Evolutionary conservation across 164 flowering plant species (phyloP), one percentile per base, ranked within the genome.

Genomic region (Liquidambar formosana): DNA sequence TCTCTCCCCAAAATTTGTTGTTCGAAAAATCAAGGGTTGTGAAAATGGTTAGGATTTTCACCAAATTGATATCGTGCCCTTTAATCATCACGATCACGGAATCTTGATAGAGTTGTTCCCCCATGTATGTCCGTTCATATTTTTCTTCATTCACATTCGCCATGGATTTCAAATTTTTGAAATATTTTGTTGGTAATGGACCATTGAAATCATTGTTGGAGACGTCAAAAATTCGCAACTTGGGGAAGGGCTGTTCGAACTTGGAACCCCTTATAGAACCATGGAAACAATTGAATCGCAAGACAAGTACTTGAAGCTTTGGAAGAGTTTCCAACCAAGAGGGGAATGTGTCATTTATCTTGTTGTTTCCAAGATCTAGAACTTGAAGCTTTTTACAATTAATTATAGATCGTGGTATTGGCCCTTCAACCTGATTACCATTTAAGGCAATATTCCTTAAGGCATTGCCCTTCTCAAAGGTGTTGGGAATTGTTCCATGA

Each of bases 1-100:
- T 61, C 11, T 13, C 41, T 15, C 74, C 77, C 0, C 27, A 10
- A 19, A 75, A 70, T 22, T 21, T 49, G 18, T 19, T 66, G 13
- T 33, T 33, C 2, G 74, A 70, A 13, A 75, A 44, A 74, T 74
- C 73, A 27, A 74, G 51, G 14, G 41, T 23, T 33, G 60, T 62
- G 38, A 61, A 48, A 2, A 44, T 22, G 2, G 0, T 27, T 3
- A 52, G 18, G 22, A 62, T 52, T 0, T 19, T 58, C 9, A 21
- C 26, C 6, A 49, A 9, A 9, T 38, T 25, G 8, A 8, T 13
- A 12, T 61, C 41, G 4, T 9, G 4, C 16, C 61, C 66, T 44
- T 69, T 69, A 4, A 28, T 15, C n/a, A 48, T 61, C 13, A 43
- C 48, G 15, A 11, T 43, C 4, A 43, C 21, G 0, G 27, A 8